Conservation (phyloP, 2,329 filamentous ascomycete species). For the Alternaria tenuissima region DNA sequence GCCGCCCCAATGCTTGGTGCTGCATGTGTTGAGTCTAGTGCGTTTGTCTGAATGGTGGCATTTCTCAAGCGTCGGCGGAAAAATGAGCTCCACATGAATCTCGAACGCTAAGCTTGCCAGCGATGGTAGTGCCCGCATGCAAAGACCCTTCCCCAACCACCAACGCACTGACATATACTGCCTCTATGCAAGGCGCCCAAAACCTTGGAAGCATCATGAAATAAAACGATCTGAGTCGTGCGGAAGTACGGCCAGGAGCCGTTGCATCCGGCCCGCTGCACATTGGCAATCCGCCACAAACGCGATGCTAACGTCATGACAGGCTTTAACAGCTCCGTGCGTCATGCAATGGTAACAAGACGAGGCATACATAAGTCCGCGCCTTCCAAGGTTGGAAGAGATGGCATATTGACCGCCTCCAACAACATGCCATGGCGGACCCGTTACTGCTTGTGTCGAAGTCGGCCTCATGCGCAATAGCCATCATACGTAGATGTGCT, state of each 20-base stretch:
- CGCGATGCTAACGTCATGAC: conserved; percentile 1
- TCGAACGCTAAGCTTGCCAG: conserved; percentile 9
- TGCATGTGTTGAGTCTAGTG: conserved; percentile 8
- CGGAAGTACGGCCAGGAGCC: background rate
- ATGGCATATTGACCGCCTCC: background rate
- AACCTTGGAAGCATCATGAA: background rate
- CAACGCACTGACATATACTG: background rate
- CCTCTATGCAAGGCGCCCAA: background rate
- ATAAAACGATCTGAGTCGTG: background rate
- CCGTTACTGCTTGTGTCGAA: background rate
- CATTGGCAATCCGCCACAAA: conserved; percentile 1
- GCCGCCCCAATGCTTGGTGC: conserved; percentile 14
- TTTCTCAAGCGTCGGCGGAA: conserved; percentile 12
- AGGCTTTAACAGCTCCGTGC: background rate
- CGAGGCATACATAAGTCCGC: background rate
- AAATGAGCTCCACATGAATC: conserved; percentile 6
- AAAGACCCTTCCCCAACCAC: conserved; percentile 1
- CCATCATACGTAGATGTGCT: background rate
- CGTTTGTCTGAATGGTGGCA: conserved; percentile 11
- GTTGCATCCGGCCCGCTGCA: conserved; percentile 1
- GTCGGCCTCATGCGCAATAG: too few relatives aligned
- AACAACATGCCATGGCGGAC: background rate
- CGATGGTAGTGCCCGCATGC: background rate
- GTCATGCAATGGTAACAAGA: background rate
- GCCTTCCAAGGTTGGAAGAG: background rate